Percentiles rank a stretch among this genome's conserved stretches.
Evolutionary conservation across 768 basidiomycete species (phyloP).

Genomic region (Pleurotus tuber-regium): DNA sequence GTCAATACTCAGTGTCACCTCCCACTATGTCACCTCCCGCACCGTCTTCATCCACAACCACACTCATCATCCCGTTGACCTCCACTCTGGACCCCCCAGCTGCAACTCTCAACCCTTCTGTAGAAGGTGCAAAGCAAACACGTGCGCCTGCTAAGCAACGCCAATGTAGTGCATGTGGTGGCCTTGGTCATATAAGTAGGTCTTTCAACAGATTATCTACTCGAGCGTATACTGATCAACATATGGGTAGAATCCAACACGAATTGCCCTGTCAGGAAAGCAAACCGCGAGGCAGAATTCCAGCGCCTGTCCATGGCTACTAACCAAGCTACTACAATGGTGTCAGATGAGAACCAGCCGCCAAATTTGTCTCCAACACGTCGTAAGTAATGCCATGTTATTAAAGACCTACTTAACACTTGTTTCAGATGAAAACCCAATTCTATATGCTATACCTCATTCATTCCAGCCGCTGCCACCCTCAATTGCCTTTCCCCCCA

Average conservation of each 20-base stretch:
- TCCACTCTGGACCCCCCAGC: no score
- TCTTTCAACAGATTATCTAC: not conserved
- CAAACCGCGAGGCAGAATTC: not conserved
- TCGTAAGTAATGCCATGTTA: not conserved
- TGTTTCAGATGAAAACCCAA: not conserved
- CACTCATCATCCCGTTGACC: no score
- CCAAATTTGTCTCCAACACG: no score
- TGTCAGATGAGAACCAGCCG: not conserved
- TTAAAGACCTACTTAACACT: not conserved
- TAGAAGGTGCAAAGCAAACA: conserved; percentile 2
- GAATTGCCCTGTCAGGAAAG: not conserved
- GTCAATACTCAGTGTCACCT: not conserved
- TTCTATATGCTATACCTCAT: not conserved
- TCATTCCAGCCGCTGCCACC: not conserved
- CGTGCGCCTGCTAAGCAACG: not conserved
- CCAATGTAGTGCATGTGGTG: conserved; percentile 11
- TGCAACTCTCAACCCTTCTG: no score
- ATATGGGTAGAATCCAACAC: not conserved
- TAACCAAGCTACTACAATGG: not conserved
- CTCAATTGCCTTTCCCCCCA: no score
- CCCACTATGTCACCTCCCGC: not conserved
- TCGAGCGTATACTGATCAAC: not conserved
- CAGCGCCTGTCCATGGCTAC: not conserved
- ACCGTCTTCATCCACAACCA: no score
- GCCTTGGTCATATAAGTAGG: conserved; percentile 12